phyloP scores from a whole-genome alignment of 805 yeast genomes.

The Lipomyces yamadae region DNA sequence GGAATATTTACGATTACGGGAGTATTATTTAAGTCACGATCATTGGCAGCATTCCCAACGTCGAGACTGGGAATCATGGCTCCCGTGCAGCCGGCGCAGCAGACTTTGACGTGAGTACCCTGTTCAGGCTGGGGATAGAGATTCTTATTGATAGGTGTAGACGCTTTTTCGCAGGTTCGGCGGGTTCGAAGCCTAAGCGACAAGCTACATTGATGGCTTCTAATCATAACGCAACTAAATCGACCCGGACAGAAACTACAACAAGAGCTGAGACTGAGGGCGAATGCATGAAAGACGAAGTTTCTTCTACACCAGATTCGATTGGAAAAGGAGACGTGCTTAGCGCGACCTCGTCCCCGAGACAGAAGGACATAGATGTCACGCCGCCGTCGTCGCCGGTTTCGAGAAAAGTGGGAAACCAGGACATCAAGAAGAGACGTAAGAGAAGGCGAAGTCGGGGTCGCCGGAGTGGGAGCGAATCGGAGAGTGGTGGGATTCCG shows the following conservation, averaged over 20 bases:
- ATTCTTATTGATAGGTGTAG: not conserved
- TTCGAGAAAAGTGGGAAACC: not conserved
- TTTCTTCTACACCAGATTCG: constrained; percentile 5
- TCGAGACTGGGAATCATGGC: not conserved
- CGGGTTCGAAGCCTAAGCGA: constrained; percentile 26
- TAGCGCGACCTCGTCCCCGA: not conserved
- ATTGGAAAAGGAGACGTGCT: not conserved
- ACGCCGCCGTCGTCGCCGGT: constrained; percentile 9
- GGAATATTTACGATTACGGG: not conserved
- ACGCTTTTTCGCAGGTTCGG: constrained; percentile 25
- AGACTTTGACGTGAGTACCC: constrained; percentile 8
- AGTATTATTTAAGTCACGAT: not conserved
- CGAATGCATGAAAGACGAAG: not conserved
- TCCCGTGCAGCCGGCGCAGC: constrained; percentile 8
- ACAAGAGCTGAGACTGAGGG: not conserved
- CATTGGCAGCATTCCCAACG: not conserved
- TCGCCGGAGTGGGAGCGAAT: not conserved
- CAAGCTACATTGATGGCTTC: constrained; percentile 26
- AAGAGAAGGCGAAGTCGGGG: constrained; percentile 5
- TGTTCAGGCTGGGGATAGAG: not conserved
- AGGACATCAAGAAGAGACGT: constrained; percentile 10
- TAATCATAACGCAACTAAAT: not conserved
- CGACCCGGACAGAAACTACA: not conserved
- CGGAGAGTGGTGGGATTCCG: not conserved
- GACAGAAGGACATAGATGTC: not conserved